Evolutionary conservation across 192 early-diverging fungal genomes (phyloP), one percentile per base, ranked within the genome.

Genomic region (Spinellus fusiger): DNA sequence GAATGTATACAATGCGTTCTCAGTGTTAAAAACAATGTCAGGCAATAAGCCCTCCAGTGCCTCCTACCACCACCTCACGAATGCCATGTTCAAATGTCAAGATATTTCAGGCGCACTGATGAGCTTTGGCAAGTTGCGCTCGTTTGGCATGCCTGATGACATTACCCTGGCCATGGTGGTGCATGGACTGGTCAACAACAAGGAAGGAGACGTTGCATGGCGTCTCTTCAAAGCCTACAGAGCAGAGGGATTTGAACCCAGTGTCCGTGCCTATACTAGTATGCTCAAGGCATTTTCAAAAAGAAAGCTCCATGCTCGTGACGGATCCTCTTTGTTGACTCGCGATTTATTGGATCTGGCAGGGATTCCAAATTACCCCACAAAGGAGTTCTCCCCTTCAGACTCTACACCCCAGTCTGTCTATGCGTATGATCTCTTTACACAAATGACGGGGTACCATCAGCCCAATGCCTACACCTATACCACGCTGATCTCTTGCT

Each of bases 401-500:
- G 38, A 20, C n/a, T 27, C 27, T 33, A 59, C 35, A 29, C 35
- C 49, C 20, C 23, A 29, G 10, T 46, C 65, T 13, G 40, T 57
- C 10, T 49, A 67, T 22, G 57, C 65, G 9, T 53, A 60, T 23
- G 27, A 35, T 15, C 33, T 67, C 8, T 67, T 67, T 31, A 35
- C 33, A 33, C 16, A 60, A 7, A 31, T 67, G 56, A 67, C 58
- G 1, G 49, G 40, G 5, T 60, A 34, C 15, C 65, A 60, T 3
- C 15, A 64, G 2, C 59, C 69, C 8, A 65, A 71, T 52, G 63
- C 28, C 9, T 71, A 65, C 46, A 71, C 59, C 25, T 71, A 71
- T 61, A 61, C 62, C 26, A 65, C 64, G 23, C 44, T 71, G 18
- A 71, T 71, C 27, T 37, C 69, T 20, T 64, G 69, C 10, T 71